Evolutionary conservation across 2,329 filamentous ascomycete genomes (phyloP).

Genomic region (Penicillium glabrum): DNA sequence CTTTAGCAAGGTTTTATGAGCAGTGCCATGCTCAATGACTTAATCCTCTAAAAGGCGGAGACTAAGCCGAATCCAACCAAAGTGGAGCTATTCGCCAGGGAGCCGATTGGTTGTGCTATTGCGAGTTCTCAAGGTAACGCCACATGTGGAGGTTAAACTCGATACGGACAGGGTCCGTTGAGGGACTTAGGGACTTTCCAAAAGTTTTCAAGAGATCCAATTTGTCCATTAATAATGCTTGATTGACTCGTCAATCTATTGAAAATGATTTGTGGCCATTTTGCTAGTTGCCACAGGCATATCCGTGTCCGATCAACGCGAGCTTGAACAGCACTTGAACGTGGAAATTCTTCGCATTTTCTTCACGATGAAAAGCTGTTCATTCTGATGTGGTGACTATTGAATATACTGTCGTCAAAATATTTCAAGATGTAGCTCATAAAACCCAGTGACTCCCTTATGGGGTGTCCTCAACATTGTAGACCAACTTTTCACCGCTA

Average conservation of each 20-base stretch:
- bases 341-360: too few species aligned
- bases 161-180: neutral
- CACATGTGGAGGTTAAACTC: slow-evolving; percentile 12
- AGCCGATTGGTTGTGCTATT: neutral
- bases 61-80: slow-evolving; percentile 9
- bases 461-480: slow-evolving; percentile 33
- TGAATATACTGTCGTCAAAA: too few species aligned
- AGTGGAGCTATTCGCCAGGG: neutral
- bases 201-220: neutral
- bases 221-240: neutral
- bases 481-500: slow-evolving; percentile 51
- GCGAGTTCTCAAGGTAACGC: neutral
- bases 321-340: too few species aligned
- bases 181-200: neutral
- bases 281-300: neutral
- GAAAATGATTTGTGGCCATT: neutral
- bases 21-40: neutral
- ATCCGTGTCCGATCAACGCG: too few species aligned
- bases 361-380: too few species aligned
- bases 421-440: too few species aligned
- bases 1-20: neutral
- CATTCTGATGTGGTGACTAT: too few species aligned
- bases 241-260: neutral
- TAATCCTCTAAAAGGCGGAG: slow-evolving; percentile 3
- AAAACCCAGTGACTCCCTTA: neutral